Evolutionary conservation across 768 basidiomycete species (phyloP).

Genomic region (Termitomyces sp.): DNA sequence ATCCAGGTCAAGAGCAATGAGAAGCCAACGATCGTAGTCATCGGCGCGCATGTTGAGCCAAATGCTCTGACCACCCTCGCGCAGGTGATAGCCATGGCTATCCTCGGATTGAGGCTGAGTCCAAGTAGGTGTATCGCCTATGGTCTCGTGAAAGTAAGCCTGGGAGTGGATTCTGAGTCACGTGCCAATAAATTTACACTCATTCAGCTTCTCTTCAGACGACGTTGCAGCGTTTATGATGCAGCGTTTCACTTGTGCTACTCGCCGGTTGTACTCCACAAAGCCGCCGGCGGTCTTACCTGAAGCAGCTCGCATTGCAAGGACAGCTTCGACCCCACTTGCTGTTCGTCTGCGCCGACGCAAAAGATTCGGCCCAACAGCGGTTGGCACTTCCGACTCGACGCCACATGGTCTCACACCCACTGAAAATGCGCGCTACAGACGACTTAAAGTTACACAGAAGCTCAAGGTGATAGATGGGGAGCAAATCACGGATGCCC

Average conservation of each 20-base stretch:
- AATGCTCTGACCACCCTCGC: slow-evolving; percentile 45
- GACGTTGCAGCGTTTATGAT: slow-evolving; percentile 23
- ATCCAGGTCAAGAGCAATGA: slow-evolving; percentile 68
- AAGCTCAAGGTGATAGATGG: slow-evolving; percentile 34
- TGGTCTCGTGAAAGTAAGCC: background rate
- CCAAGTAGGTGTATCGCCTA: background rate
- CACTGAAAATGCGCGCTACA: slow-evolving; percentile 57
- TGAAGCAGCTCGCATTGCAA: slow-evolving; percentile 43
- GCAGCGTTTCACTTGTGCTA: slow-evolving; percentile 29
- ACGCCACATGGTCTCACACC: slow-evolving; percentile 57
- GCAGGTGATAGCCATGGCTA: slow-evolving; percentile 34
- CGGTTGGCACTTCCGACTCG: slow-evolving; percentile 38
- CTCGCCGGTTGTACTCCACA: slow-evolving; percentile 34
- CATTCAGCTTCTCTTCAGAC: background rate
- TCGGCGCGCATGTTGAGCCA: slow-evolving; percentile 52
- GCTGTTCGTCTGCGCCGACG: slow-evolving; percentile 68
- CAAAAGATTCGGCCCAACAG: slow-evolving; percentile 38
- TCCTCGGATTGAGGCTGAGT: slow-evolving; percentile 14
- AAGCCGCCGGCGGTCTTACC: slow-evolving; percentile 28
- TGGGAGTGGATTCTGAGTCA: slow-evolving; percentile 1
- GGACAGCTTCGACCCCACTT: slow-evolving; percentile 66
- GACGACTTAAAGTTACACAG: slow-evolving; percentile 51
- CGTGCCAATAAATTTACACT: slow-evolving; percentile 14
- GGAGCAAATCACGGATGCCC: slow-evolving; percentile 38
- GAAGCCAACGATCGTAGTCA: slow-evolving; percentile 60